These are phyloP conservation scores for Ceratopteris richardii DNA, from an alignment of 75 land plant genomes.

Conservation along the genomic window DNA sequence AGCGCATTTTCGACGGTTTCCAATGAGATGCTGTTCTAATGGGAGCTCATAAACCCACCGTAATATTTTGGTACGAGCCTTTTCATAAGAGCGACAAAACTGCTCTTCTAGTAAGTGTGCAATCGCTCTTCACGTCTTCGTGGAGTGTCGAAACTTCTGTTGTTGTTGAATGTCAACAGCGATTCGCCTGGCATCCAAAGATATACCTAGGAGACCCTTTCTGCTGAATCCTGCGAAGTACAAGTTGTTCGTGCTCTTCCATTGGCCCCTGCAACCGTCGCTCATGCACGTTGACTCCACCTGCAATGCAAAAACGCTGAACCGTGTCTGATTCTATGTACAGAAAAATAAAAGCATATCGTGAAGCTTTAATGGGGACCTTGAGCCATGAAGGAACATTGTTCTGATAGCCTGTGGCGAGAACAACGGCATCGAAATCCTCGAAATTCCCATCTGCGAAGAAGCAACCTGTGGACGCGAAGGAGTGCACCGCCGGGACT, in stretches of 20 bases:
- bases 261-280: constrained; percentile 45
- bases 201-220: constrained; percentile 55
- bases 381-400: constrained; percentile 79
- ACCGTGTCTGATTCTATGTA: background rate
- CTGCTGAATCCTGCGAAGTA: constrained; percentile 67
- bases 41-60: too few relatives aligned
- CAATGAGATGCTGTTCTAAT: too few relatives aligned
- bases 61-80: too few relatives aligned
- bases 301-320: constrained; percentile 33
- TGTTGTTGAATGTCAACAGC: constrained; percentile 18
- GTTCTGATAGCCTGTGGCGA: constrained; percentile 72
- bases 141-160: too few relatives aligned
- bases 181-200: constrained; percentile 32
- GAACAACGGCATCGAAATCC: constrained; percentile 36
- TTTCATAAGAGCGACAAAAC: too few relatives aligned
- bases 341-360: too few relatives aligned
- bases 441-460: constrained; percentile 33
- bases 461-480: constrained; percentile 19
- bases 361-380: too few relatives aligned
- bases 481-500: constrained; percentile 22
- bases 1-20: too few relatives aligned
- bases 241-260: constrained; percentile 54
- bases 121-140: too few relatives aligned
- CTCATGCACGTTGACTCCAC: constrained; percentile 31
- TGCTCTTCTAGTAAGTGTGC: too few relatives aligned